These are phyloP conservation scores for Plasmodium gallinaceum DNA, from an alignment of 169 alveolate species.

Conservation along the genomic window DNA sequence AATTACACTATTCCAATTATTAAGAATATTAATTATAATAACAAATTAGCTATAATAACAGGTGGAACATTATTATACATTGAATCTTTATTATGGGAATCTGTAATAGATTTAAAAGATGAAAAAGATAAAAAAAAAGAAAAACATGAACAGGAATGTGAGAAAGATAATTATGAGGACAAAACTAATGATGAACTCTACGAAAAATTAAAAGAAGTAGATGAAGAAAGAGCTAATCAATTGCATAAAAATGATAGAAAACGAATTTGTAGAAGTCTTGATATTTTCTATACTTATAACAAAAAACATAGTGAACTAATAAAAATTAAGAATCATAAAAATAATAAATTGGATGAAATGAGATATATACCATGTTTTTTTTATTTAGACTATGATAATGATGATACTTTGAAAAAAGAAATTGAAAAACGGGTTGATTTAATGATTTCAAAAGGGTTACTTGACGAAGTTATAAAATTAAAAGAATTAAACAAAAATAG, in stretches of 20 bases:
- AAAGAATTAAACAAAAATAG: conserved; percentile 72
- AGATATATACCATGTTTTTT: conserved; percentile 43
- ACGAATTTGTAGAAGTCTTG: conserved; percentile 79
- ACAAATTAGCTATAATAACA: conserved; percentile 78
- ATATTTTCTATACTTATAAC: conserved; percentile 74
- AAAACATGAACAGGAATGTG: not conserved
- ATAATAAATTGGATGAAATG: conserved; percentile 59
- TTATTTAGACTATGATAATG: conserved; percentile 45
- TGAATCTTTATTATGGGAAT: conserved; percentile 85
- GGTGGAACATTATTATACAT: conserved; percentile 85
- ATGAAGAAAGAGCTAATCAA: conserved; percentile 83
- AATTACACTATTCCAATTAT: conserved; percentile 69
- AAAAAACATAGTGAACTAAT: conserved; percentile 83
- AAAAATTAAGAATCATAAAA: conserved; percentile 65
- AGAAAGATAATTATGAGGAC: conserved; percentile 33
- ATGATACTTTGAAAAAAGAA: conserved; percentile 69
- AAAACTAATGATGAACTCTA: conserved; percentile 75
- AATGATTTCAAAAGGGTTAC: conserved; percentile 60
- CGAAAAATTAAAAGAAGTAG: conserved; percentile 74
- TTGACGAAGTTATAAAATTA: conserved; percentile 42
- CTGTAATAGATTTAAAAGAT: conserved; percentile 65
- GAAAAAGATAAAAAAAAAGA: conserved; percentile 7
- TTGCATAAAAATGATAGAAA: conserved; percentile 85
- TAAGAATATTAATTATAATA: conserved; percentile 35
- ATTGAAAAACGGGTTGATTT: conserved; percentile 60